Conservation (phyloP, 1,284 basidiomycete species). For the Lentinula novae-zelandiae region DNA sequence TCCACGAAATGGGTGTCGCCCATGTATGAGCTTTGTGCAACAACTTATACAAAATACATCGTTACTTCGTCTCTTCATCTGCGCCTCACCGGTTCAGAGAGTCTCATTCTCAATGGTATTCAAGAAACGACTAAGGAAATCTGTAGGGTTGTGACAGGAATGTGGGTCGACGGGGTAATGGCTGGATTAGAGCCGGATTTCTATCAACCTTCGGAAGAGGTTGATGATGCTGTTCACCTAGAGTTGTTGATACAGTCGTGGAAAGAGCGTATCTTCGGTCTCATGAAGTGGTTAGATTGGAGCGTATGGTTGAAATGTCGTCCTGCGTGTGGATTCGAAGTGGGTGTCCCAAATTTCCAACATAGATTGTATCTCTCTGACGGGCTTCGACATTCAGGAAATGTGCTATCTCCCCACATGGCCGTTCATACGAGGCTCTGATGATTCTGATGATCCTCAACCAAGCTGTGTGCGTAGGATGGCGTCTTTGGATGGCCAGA, state of each 20-base stretch:
- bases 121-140: slow-evolving; percentile 38
- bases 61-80: neutral
- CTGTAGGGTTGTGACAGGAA: slow-evolving; percentile 37
- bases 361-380: neutral
- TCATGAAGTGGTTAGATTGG: slow-evolving; percentile 16
- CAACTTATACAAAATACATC: slow-evolving; percentile 29
- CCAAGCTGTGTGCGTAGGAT: slow-evolving; percentile 9
- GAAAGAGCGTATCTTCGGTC: slow-evolving; percentile 4
- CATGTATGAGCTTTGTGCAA: slow-evolving; percentile 30
- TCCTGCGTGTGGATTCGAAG: slow-evolving; percentile 13
- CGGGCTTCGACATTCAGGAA: neutral
- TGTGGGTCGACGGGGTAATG: slow-evolving; percentile 40
- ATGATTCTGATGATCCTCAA: slow-evolving; percentile 8
- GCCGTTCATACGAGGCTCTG: neutral
- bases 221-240: neutral
- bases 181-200: slow-evolving; percentile 26
- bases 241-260: slow-evolving; percentile 1
- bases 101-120: slow-evolving; percentile 28
- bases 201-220: neutral
- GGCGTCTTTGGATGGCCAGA: neutral
- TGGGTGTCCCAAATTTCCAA: neutral
- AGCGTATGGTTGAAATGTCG: slow-evolving; percentile 14
- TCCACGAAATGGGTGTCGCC: slow-evolving; percentile 27
- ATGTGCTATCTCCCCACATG: slow-evolving; percentile 13
- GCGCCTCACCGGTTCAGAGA: slow-evolving; percentile 32